Conservation (phyloP, 371 early-diverging fungal species). For the Lichtheimia ramosa region DNA sequence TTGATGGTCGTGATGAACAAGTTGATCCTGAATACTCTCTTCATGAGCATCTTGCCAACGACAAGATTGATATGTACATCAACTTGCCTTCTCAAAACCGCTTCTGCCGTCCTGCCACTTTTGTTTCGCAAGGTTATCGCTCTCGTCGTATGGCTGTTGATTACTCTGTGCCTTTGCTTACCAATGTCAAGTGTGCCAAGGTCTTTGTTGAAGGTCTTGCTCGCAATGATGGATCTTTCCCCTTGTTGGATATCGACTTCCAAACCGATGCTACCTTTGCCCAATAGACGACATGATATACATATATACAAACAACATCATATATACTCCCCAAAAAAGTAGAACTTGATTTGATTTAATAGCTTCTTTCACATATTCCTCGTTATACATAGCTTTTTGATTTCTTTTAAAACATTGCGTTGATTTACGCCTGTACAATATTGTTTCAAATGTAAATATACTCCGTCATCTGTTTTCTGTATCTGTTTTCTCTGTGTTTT, state of each 20-base stretch:
- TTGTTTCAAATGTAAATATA: no score
- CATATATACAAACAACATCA: no score
- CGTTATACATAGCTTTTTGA: no score
- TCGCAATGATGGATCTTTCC: slow-evolving; percentile 22
- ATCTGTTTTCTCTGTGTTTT: no score
- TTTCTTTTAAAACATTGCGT: no score
- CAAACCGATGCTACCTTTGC: slow-evolving; percentile 6
- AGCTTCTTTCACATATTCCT: no score
- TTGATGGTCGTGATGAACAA: slow-evolving; percentile 52
- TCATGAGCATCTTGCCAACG: slow-evolving; percentile 70
- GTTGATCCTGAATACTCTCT: slow-evolving; percentile 58
- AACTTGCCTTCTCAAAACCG: slow-evolving; percentile 92
- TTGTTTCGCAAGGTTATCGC: slow-evolving; percentile 67
- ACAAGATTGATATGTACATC: slow-evolving; percentile 93
- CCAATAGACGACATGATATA: slow-evolving; percentile 7
- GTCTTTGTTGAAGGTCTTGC: slow-evolving; percentile 79
- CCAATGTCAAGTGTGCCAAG: slow-evolving; percentile 78
- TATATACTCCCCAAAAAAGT: no score
- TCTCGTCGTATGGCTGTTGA: slow-evolving; percentile 88
- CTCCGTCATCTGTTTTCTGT: no score
- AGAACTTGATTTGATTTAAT: no score
- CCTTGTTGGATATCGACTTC: slow-evolving; percentile 7
- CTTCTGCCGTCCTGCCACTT: slow-evolving; percentile 85
- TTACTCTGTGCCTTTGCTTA: slow-evolving; percentile 85
- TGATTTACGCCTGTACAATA: no score